Evolutionary conservation across 2,329 filamentous ascomycete genomes (phyloP).

Genomic region (Xylaria hypoxylon): DNA sequence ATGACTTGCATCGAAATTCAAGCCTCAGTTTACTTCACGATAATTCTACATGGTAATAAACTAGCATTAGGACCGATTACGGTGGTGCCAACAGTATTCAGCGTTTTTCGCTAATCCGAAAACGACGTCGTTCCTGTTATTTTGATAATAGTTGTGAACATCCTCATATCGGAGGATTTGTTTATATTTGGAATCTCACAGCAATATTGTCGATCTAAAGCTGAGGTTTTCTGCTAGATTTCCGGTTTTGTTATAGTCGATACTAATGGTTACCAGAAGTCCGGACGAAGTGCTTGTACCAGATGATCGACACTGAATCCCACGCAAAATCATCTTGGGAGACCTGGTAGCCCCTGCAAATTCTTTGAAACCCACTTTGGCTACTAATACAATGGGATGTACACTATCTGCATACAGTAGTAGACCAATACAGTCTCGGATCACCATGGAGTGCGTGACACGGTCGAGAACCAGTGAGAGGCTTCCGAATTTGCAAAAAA

Average conservation of each 20-base stretch:
- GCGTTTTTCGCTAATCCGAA: background rate
- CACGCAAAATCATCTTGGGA: slow-evolving; percentile 19
- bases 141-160: slow-evolving; percentile 22
- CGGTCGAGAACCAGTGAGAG: slow-evolving; percentile 42
- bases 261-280: slow-evolving; percentile 11
- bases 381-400: slow-evolving; percentile 5
- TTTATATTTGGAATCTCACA: slow-evolving; percentile 9
- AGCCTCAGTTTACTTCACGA: slow-evolving; percentile 13
- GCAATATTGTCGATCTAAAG: background rate
- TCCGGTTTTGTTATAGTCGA: slow-evolving; percentile 16
- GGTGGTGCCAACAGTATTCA: background rate
- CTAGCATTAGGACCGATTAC: slow-evolving; percentile 4
- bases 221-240: slow-evolving; percentile 1
- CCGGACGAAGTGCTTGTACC: slow-evolving; percentile 17
- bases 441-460: slow-evolving; percentile 44
- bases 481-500: slow-evolving; percentile 27
- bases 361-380: slow-evolving; percentile 10
- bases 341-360: background rate
- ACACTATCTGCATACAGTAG: background rate
- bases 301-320: slow-evolving; percentile 32
- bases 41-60: background rate
- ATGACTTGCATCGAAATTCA: slow-evolving; percentile 23
- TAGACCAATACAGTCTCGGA: slow-evolving; percentile 25
- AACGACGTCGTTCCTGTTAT: slow-evolving; percentile 8
- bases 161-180: slow-evolving; percentile 10